These are phyloP conservation scores for Lichtheimia hyalospora DNA, from an alignment of 371 early-diverging fungal genomes.

Conservation along the genomic window DNA sequence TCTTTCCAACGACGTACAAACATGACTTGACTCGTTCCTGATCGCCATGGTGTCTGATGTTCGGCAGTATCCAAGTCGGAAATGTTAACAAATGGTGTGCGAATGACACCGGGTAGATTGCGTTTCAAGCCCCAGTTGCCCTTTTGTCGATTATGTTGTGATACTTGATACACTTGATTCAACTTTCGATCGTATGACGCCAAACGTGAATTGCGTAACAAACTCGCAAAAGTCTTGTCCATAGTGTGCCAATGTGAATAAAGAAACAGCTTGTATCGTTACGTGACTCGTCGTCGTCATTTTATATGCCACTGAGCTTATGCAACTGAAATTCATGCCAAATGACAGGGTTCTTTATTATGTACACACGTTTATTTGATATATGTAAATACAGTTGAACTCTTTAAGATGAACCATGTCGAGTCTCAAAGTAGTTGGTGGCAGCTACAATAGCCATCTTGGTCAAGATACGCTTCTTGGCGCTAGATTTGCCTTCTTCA, in stretches of 20 bases:
- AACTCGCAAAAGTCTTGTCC: constrained; percentile 72
- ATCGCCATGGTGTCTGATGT: constrained; percentile 71
- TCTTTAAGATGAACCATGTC: constrained; percentile 20
- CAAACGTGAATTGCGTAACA: constrained; percentile 72
- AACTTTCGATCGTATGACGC: constrained; percentile 69
- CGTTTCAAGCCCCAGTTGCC: constrained; percentile 86
- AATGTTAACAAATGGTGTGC: constrained; percentile 61
- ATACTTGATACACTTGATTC: constrained; percentile 72
- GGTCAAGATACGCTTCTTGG: constrained; percentile 21
- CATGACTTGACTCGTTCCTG: constrained; percentile 53
- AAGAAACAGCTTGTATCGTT: neutral
- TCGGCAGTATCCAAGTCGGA: constrained; percentile 69
- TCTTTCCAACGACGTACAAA: constrained; percentile 69
- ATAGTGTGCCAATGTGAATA: constrained; percentile 26
- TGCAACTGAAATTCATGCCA: too few relatives aligned
- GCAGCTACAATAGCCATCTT: constrained; percentile 40
- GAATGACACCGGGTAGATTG: constrained; percentile 65
- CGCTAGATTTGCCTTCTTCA: constrained; percentile 21
- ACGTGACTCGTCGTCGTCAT: too few relatives aligned
- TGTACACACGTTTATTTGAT: too few relatives aligned
- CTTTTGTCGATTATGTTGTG: constrained; percentile 38
- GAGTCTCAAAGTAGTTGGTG: constrained; percentile 33
- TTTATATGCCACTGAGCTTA: too few relatives aligned
- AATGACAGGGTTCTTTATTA: too few relatives aligned
- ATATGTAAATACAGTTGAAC: too few relatives aligned